phyloP scores from a whole-genome alignment of 768 basidiomycete species.

The Panaeolus papilionaceus region DNA sequence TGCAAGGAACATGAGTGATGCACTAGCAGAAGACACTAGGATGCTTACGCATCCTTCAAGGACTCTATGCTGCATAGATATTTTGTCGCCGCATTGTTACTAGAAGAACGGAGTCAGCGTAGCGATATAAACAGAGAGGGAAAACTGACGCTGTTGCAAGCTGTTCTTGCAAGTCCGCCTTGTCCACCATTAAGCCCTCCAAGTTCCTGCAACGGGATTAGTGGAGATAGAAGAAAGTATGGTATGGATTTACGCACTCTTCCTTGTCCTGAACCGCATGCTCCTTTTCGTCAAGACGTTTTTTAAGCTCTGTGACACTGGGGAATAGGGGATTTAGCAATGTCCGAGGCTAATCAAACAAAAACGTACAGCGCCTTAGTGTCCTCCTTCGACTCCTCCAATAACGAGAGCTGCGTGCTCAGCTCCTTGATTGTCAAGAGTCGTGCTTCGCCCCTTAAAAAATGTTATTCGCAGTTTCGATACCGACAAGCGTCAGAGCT shows the following conservation, averaged over 20 bases:
- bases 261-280: background rate
- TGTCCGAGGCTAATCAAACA: background rate
- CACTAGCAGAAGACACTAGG: background rate
- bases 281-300: background rate
- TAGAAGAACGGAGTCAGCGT: background rate
- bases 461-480: background rate
- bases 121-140: background rate
- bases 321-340: too few species aligned
- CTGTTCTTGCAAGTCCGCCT: background rate
- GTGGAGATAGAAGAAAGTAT: background rate
- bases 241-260: background rate
- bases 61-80: background rate
- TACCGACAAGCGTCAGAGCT: background rate
- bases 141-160: background rate
- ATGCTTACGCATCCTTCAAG: background rate
- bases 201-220: background rate
- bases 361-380: background rate
- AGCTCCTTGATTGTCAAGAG: background rate
- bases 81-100: background rate
- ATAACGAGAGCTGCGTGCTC: background rate
- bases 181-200: background rate
- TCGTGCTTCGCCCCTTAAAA: background rate
- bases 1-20: background rate
- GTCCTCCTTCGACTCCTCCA: background rate
- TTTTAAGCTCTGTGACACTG: background rate